A percentile compares a stretch with the other conserved stretches of the same genome.
These are phyloP conservation scores for Elongisporangium undulatum DNA, from an alignment of 352 stramenopile genomes.

Conservation along the genomic window DNA sequence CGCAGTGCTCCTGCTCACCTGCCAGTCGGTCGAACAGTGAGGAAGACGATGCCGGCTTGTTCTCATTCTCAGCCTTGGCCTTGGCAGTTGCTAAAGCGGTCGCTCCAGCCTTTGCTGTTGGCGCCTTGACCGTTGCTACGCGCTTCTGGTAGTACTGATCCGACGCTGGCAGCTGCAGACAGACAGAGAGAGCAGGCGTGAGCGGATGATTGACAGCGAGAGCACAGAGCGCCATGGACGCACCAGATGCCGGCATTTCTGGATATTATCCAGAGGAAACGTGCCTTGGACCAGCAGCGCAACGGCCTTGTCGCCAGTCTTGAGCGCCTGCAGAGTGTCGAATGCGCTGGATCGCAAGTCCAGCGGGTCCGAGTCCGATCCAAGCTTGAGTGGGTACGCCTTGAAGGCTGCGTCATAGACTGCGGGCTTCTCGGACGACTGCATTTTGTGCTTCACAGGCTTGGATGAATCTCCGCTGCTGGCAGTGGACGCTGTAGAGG, in stretches of 20 bases:
- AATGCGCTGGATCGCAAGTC: slow-evolving; percentile 57
- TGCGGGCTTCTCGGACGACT: background rate
- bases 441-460: background rate
- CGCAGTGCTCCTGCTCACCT: slow-evolving; percentile 17
- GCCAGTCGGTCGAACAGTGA: slow-evolving; percentile 54
- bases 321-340: slow-evolving; percentile 49
- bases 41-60: slow-evolving; percentile 13
- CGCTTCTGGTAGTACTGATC: slow-evolving; percentile 49
- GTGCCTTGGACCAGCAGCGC: slow-evolving; percentile 19
- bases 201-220: too few species aligned
- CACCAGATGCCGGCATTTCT: slow-evolving; percentile 79
- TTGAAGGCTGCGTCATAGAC: slow-evolving; percentile 37
- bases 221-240: slow-evolving; percentile 1
- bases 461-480: background rate
- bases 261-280: slow-evolving; percentile 83
- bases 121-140: slow-evolving; percentile 26
- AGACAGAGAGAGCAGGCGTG: background rate
- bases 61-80: slow-evolving; percentile 3
- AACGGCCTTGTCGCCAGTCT: slow-evolving; percentile 10
- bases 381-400: slow-evolving; percentile 11
- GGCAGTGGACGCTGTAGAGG: slow-evolving; percentile 12
- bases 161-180: slow-evolving; percentile 53
- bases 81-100: slow-evolving; percentile 11
- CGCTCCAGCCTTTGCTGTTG: background rate
- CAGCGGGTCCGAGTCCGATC: slow-evolving; percentile 12